Percentiles rank a stretch among this genome's conserved stretches.
phyloP scores from a whole-genome alignment of 2,329 filamentous ascomycete species.

The Monosporascus sp. region DNA sequence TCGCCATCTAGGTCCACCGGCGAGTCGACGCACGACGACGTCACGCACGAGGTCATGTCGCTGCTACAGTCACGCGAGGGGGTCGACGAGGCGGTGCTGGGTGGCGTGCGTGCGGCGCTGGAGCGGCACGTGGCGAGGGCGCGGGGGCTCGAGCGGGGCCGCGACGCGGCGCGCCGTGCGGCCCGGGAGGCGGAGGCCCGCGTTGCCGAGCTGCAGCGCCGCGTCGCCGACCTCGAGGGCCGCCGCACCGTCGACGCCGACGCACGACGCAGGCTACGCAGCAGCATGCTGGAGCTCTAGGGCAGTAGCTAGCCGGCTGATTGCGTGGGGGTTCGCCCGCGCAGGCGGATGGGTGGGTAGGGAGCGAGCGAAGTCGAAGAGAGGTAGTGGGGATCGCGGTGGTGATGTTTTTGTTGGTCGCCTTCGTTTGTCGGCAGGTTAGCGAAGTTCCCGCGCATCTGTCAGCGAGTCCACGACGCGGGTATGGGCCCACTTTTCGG shows the following conservation, averaged over 20 bases:
- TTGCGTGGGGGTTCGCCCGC: too few species aligned
- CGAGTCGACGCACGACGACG: slow-evolving; percentile 16
- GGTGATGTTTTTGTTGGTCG: too few species aligned
- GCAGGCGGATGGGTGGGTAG: too few species aligned
- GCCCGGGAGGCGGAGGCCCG: slow-evolving; percentile 56
- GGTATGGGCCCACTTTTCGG: too few species aligned
- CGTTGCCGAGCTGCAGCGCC: slow-evolving; percentile 31
- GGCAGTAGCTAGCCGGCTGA: slow-evolving; percentile 12
- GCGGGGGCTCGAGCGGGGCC: slow-evolving; percentile 57
- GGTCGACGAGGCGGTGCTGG: slow-evolving; percentile 32
- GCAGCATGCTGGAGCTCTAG: slow-evolving; percentile 30
- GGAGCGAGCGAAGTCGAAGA: too few species aligned
- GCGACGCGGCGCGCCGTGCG: slow-evolving; percentile 60
- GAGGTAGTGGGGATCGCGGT: too few species aligned
- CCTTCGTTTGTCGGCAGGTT: too few species aligned
- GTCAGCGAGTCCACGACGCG: too few species aligned
- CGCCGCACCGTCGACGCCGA: slow-evolving; percentile 25
- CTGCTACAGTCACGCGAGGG: slow-evolving; percentile 38
- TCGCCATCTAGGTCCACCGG: slow-evolving; percentile 2
- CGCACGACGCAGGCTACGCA: slow-evolving; percentile 33
- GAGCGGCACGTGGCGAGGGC: slow-evolving; percentile 51
- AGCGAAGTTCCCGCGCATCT: too few species aligned
- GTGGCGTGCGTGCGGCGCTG: slow-evolving; percentile 39
- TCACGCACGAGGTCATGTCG: slow-evolving; percentile 43
- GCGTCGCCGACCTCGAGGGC: slow-evolving; percentile 35